phyloP scores from a whole-genome alignment of 129 eudicot genomes.

The Flaveria linearis region DNA sequence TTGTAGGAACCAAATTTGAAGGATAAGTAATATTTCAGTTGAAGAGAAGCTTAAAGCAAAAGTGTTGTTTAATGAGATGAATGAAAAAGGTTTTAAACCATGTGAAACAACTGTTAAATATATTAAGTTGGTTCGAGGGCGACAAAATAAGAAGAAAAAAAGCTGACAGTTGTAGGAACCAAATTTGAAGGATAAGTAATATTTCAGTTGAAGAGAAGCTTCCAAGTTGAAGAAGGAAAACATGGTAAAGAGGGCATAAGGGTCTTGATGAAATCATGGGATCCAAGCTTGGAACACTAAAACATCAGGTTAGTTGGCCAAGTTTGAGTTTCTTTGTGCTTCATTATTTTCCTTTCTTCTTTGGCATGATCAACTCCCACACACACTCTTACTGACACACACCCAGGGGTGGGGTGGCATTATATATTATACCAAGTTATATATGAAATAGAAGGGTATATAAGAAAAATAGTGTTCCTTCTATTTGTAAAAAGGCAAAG shows the following conservation, averaged over 20 bases:
- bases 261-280: conserved; percentile 23
- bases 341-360: not conserved
- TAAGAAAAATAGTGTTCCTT: not conserved
- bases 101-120: conserved; percentile 55
- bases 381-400: not conserved
- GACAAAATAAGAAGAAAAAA: conserved; percentile 57
- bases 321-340: conserved; percentile 5
- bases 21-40: conserved; percentile 5
- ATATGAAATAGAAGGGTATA: not conserved
- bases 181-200: conserved; percentile 15
- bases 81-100: conserved; percentile 70
- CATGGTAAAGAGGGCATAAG: conserved; percentile 11
- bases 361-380: not conserved
- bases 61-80: no score
- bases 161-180: conserved; percentile 29
- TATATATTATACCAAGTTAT: not conserved
- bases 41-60: conserved; percentile 32
- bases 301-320: conserved; percentile 20
- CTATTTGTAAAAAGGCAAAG: not conserved
- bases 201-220: conserved; percentile 27
- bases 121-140: conserved; percentile 41
- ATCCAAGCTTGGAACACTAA: conserved; percentile 5
- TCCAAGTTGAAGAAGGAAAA: conserved; percentile 15
- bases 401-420: not conserved
- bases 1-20: conserved; percentile 27